Evolutionary conservation across 2,329 filamentous ascomycete genomes (phyloP).

Genomic region (Diaporthe sp.): DNA sequence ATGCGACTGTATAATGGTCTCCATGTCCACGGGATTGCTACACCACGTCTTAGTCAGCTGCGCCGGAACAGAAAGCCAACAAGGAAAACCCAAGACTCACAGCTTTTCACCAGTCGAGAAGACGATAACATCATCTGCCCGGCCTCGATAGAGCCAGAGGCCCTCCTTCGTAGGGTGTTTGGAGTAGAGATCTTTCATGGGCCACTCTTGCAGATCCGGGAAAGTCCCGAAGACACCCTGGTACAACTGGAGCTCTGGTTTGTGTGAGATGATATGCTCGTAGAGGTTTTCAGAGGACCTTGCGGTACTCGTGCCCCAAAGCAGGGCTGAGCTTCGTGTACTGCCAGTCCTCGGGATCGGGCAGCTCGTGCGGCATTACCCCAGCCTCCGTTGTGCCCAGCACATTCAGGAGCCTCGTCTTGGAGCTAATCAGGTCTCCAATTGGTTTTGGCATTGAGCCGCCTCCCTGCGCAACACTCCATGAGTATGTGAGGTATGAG

Average conservation of each 20-base stretch:
- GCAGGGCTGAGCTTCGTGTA: slow-evolving; percentile 41
- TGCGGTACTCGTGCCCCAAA: slow-evolving; percentile 20
- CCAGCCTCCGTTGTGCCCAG: slow-evolving; percentile 44
- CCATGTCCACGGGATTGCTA: slow-evolving; percentile 29
- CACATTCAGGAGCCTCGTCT: slow-evolving; percentile 38
- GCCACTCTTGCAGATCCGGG: slow-evolving; percentile 43
- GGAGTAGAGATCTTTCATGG: slow-evolving; percentile 48
- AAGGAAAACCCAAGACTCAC: neutral
- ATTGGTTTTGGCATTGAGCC: slow-evolving; percentile 40
- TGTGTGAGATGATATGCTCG: slow-evolving; percentile 43
- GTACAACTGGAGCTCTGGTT: slow-evolving; percentile 34
- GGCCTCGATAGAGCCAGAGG: slow-evolving; percentile 43
- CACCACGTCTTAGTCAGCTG: neutral
- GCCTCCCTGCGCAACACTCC: slow-evolving; percentile 34
- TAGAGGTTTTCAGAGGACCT: slow-evolving; percentile 38
- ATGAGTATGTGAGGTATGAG: neutral
- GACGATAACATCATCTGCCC: slow-evolving; percentile 37
- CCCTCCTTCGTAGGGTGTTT: slow-evolving; percentile 38
- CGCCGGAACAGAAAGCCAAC: neutral
- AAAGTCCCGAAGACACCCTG: slow-evolving; percentile 42
- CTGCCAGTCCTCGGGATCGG: slow-evolving; percentile 42
- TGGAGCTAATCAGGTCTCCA: slow-evolving; percentile 40
- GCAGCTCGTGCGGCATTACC: slow-evolving; percentile 32
- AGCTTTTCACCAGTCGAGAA: slow-evolving; percentile 31
- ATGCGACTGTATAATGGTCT: slow-evolving; percentile 16